Evolutionary conservation across 495 filamentous ascomycete genomes (phyloP).

Genomic region (Umbilicaria muhlenbergii): DNA sequence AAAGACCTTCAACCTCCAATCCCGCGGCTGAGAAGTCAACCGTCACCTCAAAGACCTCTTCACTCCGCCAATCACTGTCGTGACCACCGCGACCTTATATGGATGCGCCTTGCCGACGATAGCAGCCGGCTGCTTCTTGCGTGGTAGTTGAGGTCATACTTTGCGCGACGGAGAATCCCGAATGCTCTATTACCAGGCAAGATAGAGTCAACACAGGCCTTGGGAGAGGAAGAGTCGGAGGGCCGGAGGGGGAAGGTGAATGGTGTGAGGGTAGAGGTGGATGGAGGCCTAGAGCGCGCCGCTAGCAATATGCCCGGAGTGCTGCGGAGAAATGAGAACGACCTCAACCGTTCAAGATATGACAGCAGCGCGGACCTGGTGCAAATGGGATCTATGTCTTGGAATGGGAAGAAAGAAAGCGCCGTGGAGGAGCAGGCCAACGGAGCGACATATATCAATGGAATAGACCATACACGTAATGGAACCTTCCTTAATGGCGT

Average conservation of each 20-base stretch:
- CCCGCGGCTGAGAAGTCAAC: no score
- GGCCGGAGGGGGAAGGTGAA: constrained; percentile 6
- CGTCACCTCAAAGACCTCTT: no score
- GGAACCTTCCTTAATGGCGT: constrained; percentile 7
- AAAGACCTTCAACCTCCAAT: no score
- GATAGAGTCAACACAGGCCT: constrained; percentile 10
- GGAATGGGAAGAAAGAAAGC: no score
- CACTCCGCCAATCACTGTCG: no score
- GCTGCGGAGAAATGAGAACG: background rate
- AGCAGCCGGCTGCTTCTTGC: background rate
- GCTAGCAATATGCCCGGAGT: constrained; percentile 9
- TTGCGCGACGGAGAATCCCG: background rate
- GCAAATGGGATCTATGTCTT: no score
- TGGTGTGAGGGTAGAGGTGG: constrained; percentile 1
- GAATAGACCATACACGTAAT: constrained; percentile 1
- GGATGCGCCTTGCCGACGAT: background rate
- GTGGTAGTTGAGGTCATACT: background rate
- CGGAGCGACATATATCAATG: constrained; percentile 4
- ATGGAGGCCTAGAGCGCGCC: background rate
- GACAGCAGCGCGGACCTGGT: background rate
- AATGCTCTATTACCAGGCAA: constrained; percentile 10
- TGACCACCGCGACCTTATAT: no score
- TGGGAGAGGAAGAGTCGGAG: constrained; percentile 5
- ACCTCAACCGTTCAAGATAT: background rate
- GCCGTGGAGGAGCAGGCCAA: constrained; percentile 1